Base-by-base conservation (phyloP, 225 moss, liverwort and hornwort species). In the Pleurozium schreberi region DNA sequence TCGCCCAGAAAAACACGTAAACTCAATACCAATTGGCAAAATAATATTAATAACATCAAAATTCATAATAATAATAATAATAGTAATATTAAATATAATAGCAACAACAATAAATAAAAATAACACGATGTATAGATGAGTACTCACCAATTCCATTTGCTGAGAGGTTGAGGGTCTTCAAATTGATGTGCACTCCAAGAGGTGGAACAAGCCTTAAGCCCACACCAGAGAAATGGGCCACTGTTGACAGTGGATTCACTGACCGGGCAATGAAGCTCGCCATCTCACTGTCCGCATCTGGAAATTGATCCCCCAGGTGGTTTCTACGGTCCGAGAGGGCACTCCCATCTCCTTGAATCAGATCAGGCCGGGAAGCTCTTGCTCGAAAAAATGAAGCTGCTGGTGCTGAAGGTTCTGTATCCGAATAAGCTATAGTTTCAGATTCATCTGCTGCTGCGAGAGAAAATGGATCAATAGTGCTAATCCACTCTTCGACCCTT, bases 401-500 rank as follows among this genome's bases (percentile, higher is more conserved):
- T 55, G 94, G 93, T 65, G 94, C 94, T 67, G 97, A 90, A 36
- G 94, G 96, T 78, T 90, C 87, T 47, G 92, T 89, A 62, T 95
- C 94, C 16, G 87, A 90, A 58, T 91, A 92, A 45, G 70, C 88
- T 62, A 55, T 19, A 12, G 50, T 65, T 80, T 95, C 95, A 80
- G 86, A 82, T 61, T 94, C 95, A 50, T 95, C 95, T 7, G 92
- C 95, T n/a, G 73, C 89, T 75, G 89, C 62, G 53, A 94, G 77
- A 40, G 89, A 84, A 62, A 91, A 80, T 68, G 91, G 80, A 86
- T 94, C 95, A 53, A 97, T 93, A 70, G 55, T 96, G 73, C 87
- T 95, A 45, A 98, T 94, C 98, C 98, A 97, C 89, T 98, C 96
- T 87, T 95, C 96, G 43, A 98, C 96, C 61, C 98, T 92, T 68